phyloP scores from a whole-genome alignment of 2,329 filamentous ascomycete genomes.

The Didymella segeticola region DNA sequence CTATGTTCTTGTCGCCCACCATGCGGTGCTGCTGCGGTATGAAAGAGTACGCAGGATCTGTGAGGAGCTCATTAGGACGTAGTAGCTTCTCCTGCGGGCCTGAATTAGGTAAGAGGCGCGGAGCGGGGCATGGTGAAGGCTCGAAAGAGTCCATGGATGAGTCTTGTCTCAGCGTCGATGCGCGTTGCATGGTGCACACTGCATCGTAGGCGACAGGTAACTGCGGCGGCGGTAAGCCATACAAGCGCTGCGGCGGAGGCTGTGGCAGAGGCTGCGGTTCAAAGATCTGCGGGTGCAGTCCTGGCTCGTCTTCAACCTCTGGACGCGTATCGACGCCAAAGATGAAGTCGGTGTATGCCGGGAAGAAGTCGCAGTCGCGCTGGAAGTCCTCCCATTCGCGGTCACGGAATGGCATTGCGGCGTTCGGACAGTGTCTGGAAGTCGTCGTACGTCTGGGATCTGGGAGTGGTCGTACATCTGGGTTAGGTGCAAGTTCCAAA shows the following conservation, averaged over 20 bases:
- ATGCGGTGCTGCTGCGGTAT: background rate
- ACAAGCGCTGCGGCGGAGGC: constrained; percentile 1
- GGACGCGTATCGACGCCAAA: constrained; percentile 23
- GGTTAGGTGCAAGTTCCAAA: background rate
- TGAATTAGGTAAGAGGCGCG: background rate
- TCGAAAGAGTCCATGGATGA: background rate
- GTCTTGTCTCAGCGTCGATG: background rate
- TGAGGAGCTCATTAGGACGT: constrained; percentile 1
- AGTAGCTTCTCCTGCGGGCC: background rate
- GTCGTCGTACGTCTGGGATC: too few species aligned
- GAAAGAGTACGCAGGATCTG: background rate
- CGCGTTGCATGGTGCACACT: background rate
- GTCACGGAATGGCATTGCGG: constrained; percentile 26
- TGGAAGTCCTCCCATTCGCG: constrained; percentile 25
- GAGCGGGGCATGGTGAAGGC: background rate
- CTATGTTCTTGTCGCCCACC: background rate
- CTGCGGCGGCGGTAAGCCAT: background rate
- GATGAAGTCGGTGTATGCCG: constrained; percentile 32
- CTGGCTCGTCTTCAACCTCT: constrained; percentile 21
- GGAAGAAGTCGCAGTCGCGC: constrained; percentile 29
- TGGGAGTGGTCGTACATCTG: too few species aligned
- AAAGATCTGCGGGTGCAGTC: constrained; percentile 24
- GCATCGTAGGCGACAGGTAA: background rate
- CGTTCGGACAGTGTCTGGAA: background rate
- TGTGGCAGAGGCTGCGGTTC: background rate